Percentiles rank a stretch among this genome's conserved stretches.
Conservation (phyloP, 2,329 filamentous ascomycete genomes). For the Metarhizium rileyi region DNA sequence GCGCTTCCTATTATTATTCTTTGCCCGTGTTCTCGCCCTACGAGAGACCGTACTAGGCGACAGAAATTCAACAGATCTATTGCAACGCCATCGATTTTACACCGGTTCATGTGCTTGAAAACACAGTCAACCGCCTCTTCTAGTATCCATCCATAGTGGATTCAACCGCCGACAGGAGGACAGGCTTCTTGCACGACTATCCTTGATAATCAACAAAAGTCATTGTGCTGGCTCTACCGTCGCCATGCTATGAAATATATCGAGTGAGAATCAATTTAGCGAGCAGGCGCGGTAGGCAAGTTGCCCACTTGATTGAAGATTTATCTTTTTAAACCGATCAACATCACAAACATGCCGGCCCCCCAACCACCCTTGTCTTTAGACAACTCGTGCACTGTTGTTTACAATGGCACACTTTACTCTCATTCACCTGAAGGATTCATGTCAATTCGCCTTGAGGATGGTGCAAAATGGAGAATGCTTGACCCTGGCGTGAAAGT, state of each 20-base stretch:
- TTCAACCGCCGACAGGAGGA: neutral
- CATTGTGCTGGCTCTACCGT: constrained; percentile 2
- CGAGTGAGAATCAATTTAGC: neutral
- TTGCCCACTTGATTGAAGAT: neutral
- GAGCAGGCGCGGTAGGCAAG: neutral
- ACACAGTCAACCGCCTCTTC: neutral
- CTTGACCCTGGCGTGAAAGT: constrained; percentile 60
- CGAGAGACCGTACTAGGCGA: neutral
- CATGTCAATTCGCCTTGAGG: constrained; percentile 57
- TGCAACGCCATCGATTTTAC: too few species aligned
- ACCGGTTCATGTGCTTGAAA: neutral
- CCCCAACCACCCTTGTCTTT: constrained; percentile 62
- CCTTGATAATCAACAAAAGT: neutral
- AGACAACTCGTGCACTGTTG: constrained; percentile 69
- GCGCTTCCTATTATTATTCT: neutral
- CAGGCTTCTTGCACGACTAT: neutral
- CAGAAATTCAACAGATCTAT: neutral
- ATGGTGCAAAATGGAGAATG: constrained; percentile 62
- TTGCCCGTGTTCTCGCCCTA: neutral
- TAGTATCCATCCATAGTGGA: neutral
- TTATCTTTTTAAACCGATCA: neutral
- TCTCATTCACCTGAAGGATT: constrained; percentile 69
- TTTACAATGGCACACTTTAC: constrained; percentile 76
- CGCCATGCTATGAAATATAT: constrained; percentile 7
- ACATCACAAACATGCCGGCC: constrained; percentile 50